Conservation (phyloP, 2,329 filamentous ascomycete genomes). For the Colletotrichum tamarilloi region DNA sequence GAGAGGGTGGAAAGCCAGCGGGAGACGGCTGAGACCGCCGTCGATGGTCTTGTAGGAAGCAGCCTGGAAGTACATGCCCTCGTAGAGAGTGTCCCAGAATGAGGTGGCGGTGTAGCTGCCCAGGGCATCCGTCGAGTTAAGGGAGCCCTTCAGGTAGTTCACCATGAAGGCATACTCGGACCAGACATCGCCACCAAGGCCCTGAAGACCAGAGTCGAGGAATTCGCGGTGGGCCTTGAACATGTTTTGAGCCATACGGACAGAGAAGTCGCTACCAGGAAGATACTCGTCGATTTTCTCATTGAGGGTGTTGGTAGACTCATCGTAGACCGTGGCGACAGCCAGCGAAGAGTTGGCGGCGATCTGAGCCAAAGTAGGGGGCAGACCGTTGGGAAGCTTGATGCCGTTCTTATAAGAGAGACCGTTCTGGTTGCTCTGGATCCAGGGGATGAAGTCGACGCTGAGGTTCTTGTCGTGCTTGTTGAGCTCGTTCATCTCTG, state of each 20-base stretch:
- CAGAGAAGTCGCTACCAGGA: constrained; percentile 48
- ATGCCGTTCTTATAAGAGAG: constrained; percentile 60
- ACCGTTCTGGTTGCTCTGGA: constrained; percentile 65
- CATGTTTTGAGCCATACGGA: constrained; percentile 54
- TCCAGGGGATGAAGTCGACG: constrained; percentile 73
- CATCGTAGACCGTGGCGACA: constrained; percentile 44
- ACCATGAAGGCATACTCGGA: constrained; percentile 73
- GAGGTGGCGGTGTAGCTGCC: constrained; percentile 47
- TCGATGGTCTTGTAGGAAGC: constrained; percentile 74
- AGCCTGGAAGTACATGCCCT: constrained; percentile 69
- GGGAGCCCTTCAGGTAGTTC: constrained; percentile 64
- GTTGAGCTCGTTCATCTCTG: constrained; percentile 70
- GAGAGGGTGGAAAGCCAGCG: constrained; percentile 70
- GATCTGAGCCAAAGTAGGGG: constrained; percentile 63
- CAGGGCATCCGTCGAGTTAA: constrained; percentile 63
- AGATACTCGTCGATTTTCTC: constrained; percentile 51
- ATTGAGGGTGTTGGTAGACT: constrained; percentile 46
- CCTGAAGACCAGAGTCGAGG: constrained; percentile 47
- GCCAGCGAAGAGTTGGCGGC: constrained; percentile 54
- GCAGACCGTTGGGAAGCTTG: constrained; percentile 61
- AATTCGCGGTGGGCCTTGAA: constrained; percentile 56
- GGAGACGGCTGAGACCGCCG: constrained; percentile 65
- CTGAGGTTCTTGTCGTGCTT: constrained; percentile 56
- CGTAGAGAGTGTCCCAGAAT: constrained; percentile 64
- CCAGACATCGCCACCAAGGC: constrained; percentile 68